phyloP scores from a whole-genome alignment of 1,139 yeast species.

The Scheffersomyces stambukii region DNA sequence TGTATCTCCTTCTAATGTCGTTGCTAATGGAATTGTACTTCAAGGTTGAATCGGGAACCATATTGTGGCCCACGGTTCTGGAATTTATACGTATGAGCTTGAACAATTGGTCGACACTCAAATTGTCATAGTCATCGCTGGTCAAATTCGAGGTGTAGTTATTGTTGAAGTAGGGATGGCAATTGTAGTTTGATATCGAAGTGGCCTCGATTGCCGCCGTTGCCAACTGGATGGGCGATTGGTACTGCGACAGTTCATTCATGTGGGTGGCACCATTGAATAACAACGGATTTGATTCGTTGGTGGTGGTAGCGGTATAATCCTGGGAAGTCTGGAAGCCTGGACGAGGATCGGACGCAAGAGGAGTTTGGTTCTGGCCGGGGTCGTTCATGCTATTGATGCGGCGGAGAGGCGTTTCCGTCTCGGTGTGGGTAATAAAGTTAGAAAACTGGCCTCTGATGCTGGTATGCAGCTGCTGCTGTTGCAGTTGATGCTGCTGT shows the following conservation, averaged over 20 bases:
- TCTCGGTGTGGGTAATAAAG: too few relatives aligned
- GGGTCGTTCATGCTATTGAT: too few relatives aligned
- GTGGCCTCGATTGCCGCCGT: slow-evolving; percentile 15
- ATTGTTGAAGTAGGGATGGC: slow-evolving; percentile 6
- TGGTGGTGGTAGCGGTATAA: not conserved
- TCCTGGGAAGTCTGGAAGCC: not conserved
- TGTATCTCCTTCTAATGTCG: slow-evolving; percentile 34
- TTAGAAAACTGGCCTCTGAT: too few relatives aligned
- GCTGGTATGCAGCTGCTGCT: too few relatives aligned
- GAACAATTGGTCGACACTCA: slow-evolving; percentile 36
- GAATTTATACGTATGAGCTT: slow-evolving; percentile 22
- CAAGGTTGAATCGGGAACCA: not conserved
- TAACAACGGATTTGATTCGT: too few relatives aligned
- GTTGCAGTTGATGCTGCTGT: too few relatives aligned
- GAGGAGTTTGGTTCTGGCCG: too few relatives aligned
- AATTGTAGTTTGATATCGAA: slow-evolving; percentile 8
- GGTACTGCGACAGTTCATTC: too few relatives aligned
- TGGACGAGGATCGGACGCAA: not conserved
- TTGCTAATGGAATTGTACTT: slow-evolving; percentile 15
- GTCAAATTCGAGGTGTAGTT: slow-evolving; percentile 18
- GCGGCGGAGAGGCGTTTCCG: too few relatives aligned
- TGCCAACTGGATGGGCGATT: slow-evolving; percentile 11
- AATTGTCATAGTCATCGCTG: slow-evolving; percentile 38
- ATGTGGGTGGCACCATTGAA: too few relatives aligned
- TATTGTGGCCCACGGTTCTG: slow-evolving; percentile 5